A percentile compares a stretch with the other conserved stretches of the same genome.
These are phyloP conservation scores for Podospora didyma DNA, from an alignment of 495 filamentous ascomycete genomes.

Conservation along the genomic window DNA sequence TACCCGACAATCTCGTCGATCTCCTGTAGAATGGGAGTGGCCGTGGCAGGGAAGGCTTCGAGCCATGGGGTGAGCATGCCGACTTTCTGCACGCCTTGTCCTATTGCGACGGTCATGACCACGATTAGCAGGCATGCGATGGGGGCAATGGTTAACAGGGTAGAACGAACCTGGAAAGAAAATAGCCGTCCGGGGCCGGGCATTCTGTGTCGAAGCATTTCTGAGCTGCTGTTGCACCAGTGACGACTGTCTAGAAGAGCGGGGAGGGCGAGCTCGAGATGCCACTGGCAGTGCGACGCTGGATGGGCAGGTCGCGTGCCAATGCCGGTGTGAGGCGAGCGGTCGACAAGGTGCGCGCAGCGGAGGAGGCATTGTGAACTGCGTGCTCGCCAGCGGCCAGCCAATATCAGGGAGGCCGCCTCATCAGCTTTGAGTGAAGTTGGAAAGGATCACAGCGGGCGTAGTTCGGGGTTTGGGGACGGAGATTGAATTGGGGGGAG, in stretches of 20 bases:
- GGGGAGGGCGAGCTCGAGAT: constrained; percentile 1
- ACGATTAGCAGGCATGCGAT: too few species aligned
- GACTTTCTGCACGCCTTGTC: constrained; percentile 90
- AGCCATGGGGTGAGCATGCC: constrained; percentile 88
- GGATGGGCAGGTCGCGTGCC: not conserved
- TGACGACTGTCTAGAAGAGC: not conserved
- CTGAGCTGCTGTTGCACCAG: constrained; percentile 6
- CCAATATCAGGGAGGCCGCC: constrained; percentile 20
- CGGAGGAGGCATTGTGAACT: constrained; percentile 18
- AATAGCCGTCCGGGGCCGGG: constrained; percentile 64
- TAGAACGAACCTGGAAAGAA: constrained; percentile 74
- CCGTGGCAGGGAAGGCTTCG: constrained; percentile 73
- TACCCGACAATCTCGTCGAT: constrained; percentile 73
- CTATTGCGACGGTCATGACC: constrained; percentile 38
- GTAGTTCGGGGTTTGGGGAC: not conserved
- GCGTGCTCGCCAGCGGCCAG: constrained; percentile 17
- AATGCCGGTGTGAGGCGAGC: constrained; percentile 2
- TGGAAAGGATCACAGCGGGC: not conserved
- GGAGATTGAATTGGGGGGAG: not conserved
- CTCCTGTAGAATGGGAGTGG: constrained; percentile 68
- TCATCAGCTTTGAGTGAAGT: constrained; percentile 16
- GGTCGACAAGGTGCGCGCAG: constrained; percentile 13
- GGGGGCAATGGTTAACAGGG: too few species aligned
- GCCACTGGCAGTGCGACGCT: not conserved
- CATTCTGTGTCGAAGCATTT: constrained; percentile 17